phyloP scores from a whole-genome alignment of 495 filamentous ascomycete species.

The Penicillium nucicola region DNA sequence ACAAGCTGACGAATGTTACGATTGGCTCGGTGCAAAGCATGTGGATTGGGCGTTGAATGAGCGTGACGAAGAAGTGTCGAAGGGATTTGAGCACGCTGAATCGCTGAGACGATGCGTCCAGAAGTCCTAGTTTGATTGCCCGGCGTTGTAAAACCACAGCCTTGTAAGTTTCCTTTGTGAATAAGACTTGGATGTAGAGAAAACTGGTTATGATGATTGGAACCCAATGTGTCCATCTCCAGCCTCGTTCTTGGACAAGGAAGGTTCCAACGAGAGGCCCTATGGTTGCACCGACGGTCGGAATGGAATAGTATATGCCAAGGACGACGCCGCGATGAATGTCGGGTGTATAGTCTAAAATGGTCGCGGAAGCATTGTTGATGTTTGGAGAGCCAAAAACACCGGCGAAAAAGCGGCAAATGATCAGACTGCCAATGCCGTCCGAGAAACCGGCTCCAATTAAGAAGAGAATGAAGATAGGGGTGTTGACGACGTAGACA shows the following conservation, averaged over 20 bases:
- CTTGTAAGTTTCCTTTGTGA: slow-evolving; percentile 45
- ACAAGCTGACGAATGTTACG: neutral
- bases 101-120: neutral
- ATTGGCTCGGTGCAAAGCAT: slow-evolving; percentile 2
- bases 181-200: slow-evolving; percentile 24
- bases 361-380: slow-evolving; percentile 47
- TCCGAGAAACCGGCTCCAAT: neutral
- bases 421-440: slow-evolving; percentile 41
- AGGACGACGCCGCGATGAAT: slow-evolving; percentile 39
- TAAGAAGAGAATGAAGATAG: neutral
- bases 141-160: slow-evolving; percentile 47
- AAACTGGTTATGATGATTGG: slow-evolving; percentile 39
- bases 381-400: slow-evolving; percentile 38
- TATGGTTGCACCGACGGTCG: slow-evolving; percentile 42
- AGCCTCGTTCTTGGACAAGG: slow-evolving; percentile 40
- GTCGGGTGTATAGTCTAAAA: slow-evolving; percentile 44
- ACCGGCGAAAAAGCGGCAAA: slow-evolving; percentile 47
- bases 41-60: neutral
- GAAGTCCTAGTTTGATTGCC: slow-evolving; percentile 26
- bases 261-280: slow-evolving; percentile 44
- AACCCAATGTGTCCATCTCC: slow-evolving; percentile 55
- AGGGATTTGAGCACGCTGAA: neutral
- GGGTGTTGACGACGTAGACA: neutral
- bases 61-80: slow-evolving; percentile 1
- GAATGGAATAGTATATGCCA: slow-evolving; percentile 8